Evolutionary conservation across 768 basidiomycete genomes (phyloP).

Genomic region (Tricholoma matsutake): DNA sequence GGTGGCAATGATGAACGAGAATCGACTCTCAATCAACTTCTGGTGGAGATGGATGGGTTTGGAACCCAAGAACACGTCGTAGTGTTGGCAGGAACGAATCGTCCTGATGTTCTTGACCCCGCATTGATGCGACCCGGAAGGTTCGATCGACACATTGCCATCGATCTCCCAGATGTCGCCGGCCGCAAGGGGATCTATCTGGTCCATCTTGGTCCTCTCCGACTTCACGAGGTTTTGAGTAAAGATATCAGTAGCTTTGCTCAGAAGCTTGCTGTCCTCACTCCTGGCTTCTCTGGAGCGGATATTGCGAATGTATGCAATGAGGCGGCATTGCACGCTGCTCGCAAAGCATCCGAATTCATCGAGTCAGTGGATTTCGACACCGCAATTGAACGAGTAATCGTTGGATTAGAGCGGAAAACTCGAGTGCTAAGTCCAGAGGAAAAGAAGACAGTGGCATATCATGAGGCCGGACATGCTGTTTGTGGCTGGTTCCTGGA

Average conservation of each 20-base stretch:
- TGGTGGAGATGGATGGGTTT: conserved; percentile 99
- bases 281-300: conserved; percentile 97
- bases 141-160: conserved; percentile 94
- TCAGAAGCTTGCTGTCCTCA: conserved; percentile 92
- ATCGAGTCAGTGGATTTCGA: conserved; percentile 90
- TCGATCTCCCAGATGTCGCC: conserved; percentile 92
- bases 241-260: conserved; percentile 58
- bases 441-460: conserved; percentile 98
- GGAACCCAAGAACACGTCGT: conserved; percentile 97
- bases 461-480: conserved; percentile 98
- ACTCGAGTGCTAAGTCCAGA: conserved; percentile 88
- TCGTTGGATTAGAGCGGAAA: conserved; percentile 96
- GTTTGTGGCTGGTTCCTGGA: conserved; percentile 99
- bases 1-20: conserved; percentile 97
- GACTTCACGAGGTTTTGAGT: conserved; percentile 54
- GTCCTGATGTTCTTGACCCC: conserved; percentile 93
- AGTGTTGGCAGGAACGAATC: conserved; percentile 93
- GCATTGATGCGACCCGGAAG: conserved; percentile 97
- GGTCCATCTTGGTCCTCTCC: conserved; percentile 86
- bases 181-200: conserved; percentile 92
- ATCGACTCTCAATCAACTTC: conserved; percentile 92
- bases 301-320: conserved; percentile 99
- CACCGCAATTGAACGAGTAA: conserved; percentile 96
- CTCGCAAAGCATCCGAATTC: conserved; percentile 74
- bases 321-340: conserved; percentile 94